phyloP scores from a whole-genome alignment of 2,329 filamentous ascomycete genomes.

The Lojkania enalia region DNA sequence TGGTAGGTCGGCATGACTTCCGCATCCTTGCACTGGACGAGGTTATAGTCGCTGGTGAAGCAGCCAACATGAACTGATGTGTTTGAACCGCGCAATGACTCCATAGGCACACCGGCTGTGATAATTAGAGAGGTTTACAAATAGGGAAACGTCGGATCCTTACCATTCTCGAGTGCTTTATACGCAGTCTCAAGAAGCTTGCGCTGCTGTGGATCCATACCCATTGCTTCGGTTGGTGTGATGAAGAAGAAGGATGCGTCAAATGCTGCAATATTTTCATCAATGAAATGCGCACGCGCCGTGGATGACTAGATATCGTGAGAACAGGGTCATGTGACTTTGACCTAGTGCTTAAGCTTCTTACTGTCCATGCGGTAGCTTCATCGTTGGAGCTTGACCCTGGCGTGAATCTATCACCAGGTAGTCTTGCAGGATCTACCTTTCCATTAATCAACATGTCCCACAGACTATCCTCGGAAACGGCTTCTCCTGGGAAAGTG shows the following conservation, averaged over 20 bases:
- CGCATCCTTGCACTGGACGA: not conserved
- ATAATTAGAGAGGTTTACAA: too few relatives aligned
- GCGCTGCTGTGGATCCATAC: constrained; percentile 26
- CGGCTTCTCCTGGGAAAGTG: constrained; percentile 11
- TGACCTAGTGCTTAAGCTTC: not conserved
- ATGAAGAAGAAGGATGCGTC: constrained; percentile 23
- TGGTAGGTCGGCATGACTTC: not conserved
- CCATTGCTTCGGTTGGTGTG: constrained; percentile 11
- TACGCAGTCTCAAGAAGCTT: constrained; percentile 24
- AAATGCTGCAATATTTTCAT: constrained; percentile 13
- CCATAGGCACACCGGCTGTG: constrained; percentile 9
- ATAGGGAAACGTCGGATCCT: too few relatives aligned
- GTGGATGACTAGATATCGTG: constrained; percentile 3
- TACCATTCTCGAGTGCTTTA: constrained; percentile 25
- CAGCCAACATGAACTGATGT: constrained; percentile 5
- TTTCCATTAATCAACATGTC: constrained; percentile 8
- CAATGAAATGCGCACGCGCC: constrained; percentile 13
- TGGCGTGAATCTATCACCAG: not conserved
- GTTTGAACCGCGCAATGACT: constrained; percentile 3
- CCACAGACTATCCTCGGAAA: constrained; percentile 14
- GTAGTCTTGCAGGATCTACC: not conserved
- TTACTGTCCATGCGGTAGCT: not conserved
- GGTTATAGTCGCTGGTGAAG: constrained; percentile 4
- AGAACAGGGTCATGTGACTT: not conserved
- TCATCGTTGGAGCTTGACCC: constrained; percentile 5